A percentile compares a stretch with the other conserved stretches of the same genome.
Evolutionary conservation across 441 rosid genomes (phyloP).

Genomic region (Cnidoscolus chayamansa): DNA sequence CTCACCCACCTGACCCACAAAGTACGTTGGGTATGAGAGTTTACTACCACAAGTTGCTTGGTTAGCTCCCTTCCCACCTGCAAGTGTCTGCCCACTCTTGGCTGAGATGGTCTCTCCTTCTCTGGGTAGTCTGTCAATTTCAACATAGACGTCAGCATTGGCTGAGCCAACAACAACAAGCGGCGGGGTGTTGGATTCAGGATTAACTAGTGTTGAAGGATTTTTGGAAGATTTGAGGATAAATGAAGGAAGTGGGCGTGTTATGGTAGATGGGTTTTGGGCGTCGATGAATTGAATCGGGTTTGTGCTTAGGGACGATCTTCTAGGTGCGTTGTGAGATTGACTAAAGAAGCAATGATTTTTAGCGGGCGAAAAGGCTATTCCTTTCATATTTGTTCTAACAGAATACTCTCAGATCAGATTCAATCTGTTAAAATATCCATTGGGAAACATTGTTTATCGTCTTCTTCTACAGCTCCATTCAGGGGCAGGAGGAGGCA

Average conservation of each 20-base stretch:
- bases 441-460: too few relatives aligned
- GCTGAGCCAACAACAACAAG: conserved; percentile 86
- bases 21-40: conserved; percentile 69
- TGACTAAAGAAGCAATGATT: conserved; percentile 19
- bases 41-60: conserved; percentile 85
- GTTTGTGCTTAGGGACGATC: conserved; percentile 12
- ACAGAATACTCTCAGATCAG: neutral
- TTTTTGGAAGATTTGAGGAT: conserved; percentile 32
- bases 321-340: conserved; percentile 21
- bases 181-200: conserved; percentile 37
- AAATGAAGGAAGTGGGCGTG: conserved; percentile 35
- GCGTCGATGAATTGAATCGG: conserved; percentile 23
- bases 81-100: conserved; percentile 63
- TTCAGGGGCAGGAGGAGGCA: too few relatives aligned
- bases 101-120: conserved; percentile 86
- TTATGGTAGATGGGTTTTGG: conserved; percentile 18
- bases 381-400: conserved; percentile 35
- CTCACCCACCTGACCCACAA: conserved; percentile 74
- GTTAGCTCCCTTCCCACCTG: conserved; percentile 91
- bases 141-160: conserved; percentile 78
- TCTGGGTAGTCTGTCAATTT: conserved; percentile 66
- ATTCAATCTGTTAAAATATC: too few relatives aligned
- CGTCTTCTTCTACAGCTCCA: neutral
- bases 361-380: conserved; percentile 38
- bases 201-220: conserved; percentile 2